phyloP scores from a whole-genome alignment of 441 rosid genomes.

The Mallotus repandus region DNA sequence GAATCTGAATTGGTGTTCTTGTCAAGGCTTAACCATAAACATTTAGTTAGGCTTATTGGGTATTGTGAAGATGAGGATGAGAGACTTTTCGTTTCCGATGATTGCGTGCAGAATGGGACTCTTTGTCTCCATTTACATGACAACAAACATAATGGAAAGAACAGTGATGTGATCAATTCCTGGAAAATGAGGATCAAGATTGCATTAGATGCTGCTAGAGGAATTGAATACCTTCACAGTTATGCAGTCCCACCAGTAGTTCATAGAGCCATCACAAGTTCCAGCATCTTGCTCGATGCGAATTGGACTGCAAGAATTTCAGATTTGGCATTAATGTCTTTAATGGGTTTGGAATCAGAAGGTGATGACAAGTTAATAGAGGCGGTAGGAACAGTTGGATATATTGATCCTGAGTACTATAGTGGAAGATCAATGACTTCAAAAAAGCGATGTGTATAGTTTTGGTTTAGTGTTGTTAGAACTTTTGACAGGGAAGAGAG shows the following conservation, averaged over 20 bases:
- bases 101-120: slow-evolving; percentile 77
- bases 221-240: slow-evolving; percentile 61
- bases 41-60: slow-evolving; percentile 75
- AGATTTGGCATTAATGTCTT: slow-evolving; percentile 60
- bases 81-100: slow-evolving; percentile 69
- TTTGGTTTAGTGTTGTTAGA: slow-evolving; percentile 79
- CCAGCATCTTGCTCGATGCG: slow-evolving; percentile 63
- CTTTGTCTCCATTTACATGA: slow-evolving; percentile 62
- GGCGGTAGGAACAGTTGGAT: slow-evolving; percentile 60
- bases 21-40: slow-evolving; percentile 80
- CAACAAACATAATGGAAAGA: slow-evolving; percentile 17
- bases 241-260: slow-evolving; percentile 81
- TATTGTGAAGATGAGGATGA: slow-evolving; percentile 75
- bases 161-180: slow-evolving; percentile 50
- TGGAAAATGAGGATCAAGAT: slow-evolving; percentile 83
- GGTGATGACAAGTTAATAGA: slow-evolving; percentile 24
- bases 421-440: slow-evolving; percentile 57
- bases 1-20: slow-evolving; percentile 66
- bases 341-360: slow-evolving; percentile 53
- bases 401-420: slow-evolving; percentile 84
- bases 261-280: slow-evolving; percentile 79
- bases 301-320: slow-evolving; percentile 75
- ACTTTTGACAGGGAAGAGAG: slow-evolving; percentile 73
- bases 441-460: slow-evolving; percentile 80
- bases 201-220: slow-evolving; percentile 79